Conservation (phyloP, 2,329 filamentous ascomycete genomes). For the Fusarium paranaense region DNA sequence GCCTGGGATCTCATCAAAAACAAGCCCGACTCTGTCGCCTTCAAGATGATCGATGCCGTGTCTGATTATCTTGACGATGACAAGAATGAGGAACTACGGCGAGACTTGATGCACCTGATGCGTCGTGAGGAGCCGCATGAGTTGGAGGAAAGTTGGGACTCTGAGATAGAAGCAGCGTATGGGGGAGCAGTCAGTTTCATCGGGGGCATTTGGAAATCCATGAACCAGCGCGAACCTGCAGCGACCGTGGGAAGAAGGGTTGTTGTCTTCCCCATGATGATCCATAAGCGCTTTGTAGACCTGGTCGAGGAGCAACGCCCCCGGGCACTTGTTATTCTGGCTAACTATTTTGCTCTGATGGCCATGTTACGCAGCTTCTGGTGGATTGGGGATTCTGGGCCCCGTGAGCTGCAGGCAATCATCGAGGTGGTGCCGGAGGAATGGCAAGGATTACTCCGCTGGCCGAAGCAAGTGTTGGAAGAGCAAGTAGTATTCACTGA, state of each 20-base stretch:
- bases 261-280: slow-evolving; percentile 35
- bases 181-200: slow-evolving; percentile 31
- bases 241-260: slow-evolving; percentile 20
- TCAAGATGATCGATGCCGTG: slow-evolving; percentile 16
- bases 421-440: slow-evolving; percentile 9
- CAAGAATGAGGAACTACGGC: neutral
- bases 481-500: neutral
- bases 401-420: slow-evolving; percentile 30
- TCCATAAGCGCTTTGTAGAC: slow-evolving; percentile 27
- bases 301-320: slow-evolving; percentile 36
- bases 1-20: slow-evolving; percentile 13
- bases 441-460: slow-evolving; percentile 14
- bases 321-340: slow-evolving; percentile 37
- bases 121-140: slow-evolving; percentile 23
- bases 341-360: slow-evolving; percentile 38
- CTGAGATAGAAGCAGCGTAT: slow-evolving; percentile 25
- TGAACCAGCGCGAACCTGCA: slow-evolving; percentile 8
- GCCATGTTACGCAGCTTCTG: slow-evolving; percentile 25
- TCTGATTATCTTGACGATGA: slow-evolving; percentile 19
- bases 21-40: slow-evolving; percentile 11
- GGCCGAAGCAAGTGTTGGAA: slow-evolving; percentile 13
- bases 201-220: slow-evolving; percentile 32
- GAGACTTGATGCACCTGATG: slow-evolving; percentile 19
- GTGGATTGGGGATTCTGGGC: slow-evolving; percentile 35
- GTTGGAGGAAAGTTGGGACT: slow-evolving; percentile 26